Base-by-base conservation (phyloP, 306 rosid genomes). In the Abrus pulchellus region DNA sequence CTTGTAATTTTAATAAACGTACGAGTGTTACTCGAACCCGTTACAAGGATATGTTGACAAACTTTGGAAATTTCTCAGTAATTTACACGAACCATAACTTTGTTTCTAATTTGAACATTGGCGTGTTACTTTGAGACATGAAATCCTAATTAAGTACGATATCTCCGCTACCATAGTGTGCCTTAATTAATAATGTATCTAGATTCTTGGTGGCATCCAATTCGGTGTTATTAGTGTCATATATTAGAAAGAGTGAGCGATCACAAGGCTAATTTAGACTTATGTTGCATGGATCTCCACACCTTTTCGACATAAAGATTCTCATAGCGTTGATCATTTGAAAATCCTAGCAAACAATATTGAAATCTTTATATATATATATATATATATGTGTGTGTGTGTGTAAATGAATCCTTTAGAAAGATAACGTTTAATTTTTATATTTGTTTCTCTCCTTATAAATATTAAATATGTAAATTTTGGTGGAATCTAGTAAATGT, bases 261-360 rank as follows among this genome's bases (percentile, higher is more conserved):
- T 20, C 30, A 45, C 68, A 63, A 54, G 38, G 69, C 38, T 64
- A 9, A 20, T 20, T 20, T 20, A 48, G 53, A 44, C 44, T 2
- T 20, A 8, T 10, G 59, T 55, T 66, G 64, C 44, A 55, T 74
- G 70, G 43, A 65, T 82, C 64, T 56, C 32, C 49, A n/a, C 49
- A 41, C 49, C 41, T 34, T 80, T 3, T 54, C 59, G 53, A 65
- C 57, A 45, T 59, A 71, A 45, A 36, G 60, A 72, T 64, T 38
- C 55, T 72, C 38, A 10, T n/a, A 9, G 11, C 30, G 59, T 67
- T 54, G 68, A 67, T 6, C 54, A 53, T 71, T 55, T 43, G 8
- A 59, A 56, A 27, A 20, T 20, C 20, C 20, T 20, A 20, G 20
- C 20, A 20, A 20, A 20, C 20, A 20, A 20, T 20, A 20, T 20